phyloP scores from a whole-genome alignment of 352 stramenopile species.

The Phytopythium delawarense region DNA sequence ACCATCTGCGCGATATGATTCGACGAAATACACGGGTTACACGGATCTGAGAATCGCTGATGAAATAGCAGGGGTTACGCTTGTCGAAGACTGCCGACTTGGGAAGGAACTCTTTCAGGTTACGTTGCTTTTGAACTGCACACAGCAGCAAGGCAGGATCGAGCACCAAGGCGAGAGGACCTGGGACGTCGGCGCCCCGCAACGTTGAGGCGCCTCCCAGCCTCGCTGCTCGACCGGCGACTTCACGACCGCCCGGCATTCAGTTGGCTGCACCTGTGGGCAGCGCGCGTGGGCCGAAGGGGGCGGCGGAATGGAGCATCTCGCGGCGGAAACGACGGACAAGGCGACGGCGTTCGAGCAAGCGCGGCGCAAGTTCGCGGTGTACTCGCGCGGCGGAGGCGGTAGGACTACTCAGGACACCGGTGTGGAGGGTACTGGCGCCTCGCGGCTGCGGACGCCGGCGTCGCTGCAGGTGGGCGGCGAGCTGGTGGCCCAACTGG shows the following conservation, averaged over 20 bases:
- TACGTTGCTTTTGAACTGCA: neutral
- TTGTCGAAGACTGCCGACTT: too few relatives aligned
- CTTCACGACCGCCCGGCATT: too few relatives aligned
- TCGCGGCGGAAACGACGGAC: neutral
- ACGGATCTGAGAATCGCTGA: neutral
- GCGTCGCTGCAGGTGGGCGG: constrained; percentile 62
- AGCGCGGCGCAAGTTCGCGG: constrained; percentile 37
- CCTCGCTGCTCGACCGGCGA: too few relatives aligned
- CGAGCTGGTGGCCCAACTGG: constrained; percentile 36
- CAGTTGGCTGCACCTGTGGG: too few relatives aligned
- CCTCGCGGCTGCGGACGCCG: constrained; percentile 34
- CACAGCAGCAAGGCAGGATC: neutral
- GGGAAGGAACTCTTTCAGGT: too few relatives aligned
- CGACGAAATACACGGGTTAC: neutral
- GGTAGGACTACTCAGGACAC: neutral
- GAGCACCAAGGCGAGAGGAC: too few relatives aligned
- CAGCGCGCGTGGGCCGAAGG: neutral
- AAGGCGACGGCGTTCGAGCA: constrained; percentile 10
- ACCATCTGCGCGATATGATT: neutral
- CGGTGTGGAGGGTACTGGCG: constrained; percentile 25
- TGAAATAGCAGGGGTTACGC: neutral
- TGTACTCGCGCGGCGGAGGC: constrained; percentile 34
- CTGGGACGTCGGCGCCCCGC: too few relatives aligned
- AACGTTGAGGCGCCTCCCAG: too few relatives aligned
- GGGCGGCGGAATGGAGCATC: neutral